A percentile compares a stretch with the other conserved stretches of the same genome.
These are phyloP conservation scores for Populus hybrid DNA, from an alignment of 441 rosid genomes.

Conservation along the genomic window DNA sequence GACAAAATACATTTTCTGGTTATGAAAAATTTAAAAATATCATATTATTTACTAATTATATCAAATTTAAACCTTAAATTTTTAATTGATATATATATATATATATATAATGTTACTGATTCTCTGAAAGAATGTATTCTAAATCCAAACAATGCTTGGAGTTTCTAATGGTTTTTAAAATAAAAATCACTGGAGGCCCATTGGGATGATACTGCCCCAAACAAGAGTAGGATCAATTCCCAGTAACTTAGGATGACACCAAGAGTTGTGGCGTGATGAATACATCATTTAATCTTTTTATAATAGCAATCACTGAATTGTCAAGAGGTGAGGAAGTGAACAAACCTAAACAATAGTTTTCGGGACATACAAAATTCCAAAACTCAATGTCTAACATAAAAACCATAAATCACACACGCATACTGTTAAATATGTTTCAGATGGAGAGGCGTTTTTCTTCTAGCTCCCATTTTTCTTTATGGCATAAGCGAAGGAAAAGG, in stretches of 20 bases:
- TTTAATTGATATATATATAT: no score
- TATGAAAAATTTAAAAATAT: no score
- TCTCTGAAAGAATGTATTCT: neutral
- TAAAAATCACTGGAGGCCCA: neutral
- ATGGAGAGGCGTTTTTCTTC: neutral
- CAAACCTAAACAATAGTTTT: neutral
- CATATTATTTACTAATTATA: no score
- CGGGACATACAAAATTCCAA: neutral
- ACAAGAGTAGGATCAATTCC: neutral
- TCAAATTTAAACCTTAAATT: no score
- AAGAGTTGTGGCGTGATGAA: neutral
- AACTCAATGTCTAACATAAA: neutral
- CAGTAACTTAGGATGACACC: neutral
- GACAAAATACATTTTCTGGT: no score
- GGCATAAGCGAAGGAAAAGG: neutral
- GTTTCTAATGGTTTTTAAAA: neutral
- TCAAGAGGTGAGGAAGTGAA: neutral
- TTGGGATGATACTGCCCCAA: neutral
- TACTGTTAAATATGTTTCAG: neutral
- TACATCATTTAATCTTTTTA: neutral
- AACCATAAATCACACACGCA: neutral
- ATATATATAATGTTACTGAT: no score
- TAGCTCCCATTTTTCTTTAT: neutral
- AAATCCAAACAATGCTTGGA: neutral
- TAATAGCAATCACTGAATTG: neutral